Evolutionary conservation across 2,329 filamentous ascomycete species (phyloP).

Genomic region (Colletotrichum plurivorum): DNA sequence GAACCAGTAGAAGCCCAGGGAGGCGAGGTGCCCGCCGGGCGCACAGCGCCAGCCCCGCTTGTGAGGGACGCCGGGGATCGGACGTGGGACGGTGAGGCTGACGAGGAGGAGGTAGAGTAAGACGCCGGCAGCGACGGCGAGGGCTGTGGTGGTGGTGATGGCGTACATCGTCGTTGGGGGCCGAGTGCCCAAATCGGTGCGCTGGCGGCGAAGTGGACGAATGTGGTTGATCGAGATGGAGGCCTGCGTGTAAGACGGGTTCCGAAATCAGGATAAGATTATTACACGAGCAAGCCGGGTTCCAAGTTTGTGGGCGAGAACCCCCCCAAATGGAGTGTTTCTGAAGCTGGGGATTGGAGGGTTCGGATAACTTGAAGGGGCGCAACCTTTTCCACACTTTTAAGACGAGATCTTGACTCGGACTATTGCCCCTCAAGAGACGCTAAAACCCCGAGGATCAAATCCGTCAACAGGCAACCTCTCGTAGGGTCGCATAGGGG

Average conservation of each 20-base stretch:
- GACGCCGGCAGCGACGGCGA: not conserved
- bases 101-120: not conserved
- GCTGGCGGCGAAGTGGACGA: not conserved
- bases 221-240: slow-evolving; percentile 7
- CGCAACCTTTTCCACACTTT: no score
- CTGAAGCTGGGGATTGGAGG: no score
- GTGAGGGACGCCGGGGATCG: not conserved
- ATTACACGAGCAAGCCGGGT: not conserved
- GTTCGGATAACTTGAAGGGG: no score
- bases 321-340: no score
- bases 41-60: not conserved
- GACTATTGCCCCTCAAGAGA: not conserved
- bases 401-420: not conserved
- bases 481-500: not conserved
- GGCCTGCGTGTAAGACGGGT: not conserved
- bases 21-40: not conserved
- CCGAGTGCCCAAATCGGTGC: not conserved
- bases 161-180: not conserved
- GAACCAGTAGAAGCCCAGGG: not conserved
- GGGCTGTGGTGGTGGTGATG: not conserved
- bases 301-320: no score
- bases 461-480: not conserved
- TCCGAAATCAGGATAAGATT: not conserved
- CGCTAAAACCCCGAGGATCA: not conserved
- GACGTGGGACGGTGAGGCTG: not conserved